Evolutionary conservation across 192 early-diverging fungal genomes (phyloP).

Genomic region (Lobosporangium transversale): DNA sequence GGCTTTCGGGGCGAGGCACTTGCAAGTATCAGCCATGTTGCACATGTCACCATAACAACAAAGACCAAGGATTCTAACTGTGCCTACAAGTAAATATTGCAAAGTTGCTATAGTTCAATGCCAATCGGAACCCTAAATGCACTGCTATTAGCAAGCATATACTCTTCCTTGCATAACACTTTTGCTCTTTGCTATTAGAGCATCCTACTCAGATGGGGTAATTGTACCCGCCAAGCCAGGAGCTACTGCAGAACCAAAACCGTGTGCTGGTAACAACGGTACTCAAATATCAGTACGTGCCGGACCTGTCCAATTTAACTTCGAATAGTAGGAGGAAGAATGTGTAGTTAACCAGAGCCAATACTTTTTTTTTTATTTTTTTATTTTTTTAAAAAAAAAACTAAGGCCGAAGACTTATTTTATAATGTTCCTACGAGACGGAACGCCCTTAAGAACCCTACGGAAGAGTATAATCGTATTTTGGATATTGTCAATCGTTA

Average conservation of each 20-base stretch:
- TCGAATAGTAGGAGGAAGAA: not conserved
- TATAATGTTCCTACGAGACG: conserved; percentile 90
- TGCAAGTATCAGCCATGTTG: conserved; percentile 95
- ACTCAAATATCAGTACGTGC: conserved; percentile 85
- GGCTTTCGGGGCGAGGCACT: conserved; percentile 98
- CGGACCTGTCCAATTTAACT: not conserved
- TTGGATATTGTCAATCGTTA: conserved; percentile 92
- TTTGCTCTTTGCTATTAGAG: too few species aligned
- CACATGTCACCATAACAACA: conserved; percentile 89
- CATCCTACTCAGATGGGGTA: conserved; percentile 88
- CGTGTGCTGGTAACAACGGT: conserved; percentile 95
- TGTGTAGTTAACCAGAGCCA: not conserved
- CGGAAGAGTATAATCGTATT: conserved; percentile 92
- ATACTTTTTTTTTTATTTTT: not conserved
- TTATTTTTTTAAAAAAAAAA: too few species aligned
- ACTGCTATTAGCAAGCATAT: too few species aligned
- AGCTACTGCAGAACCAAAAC: conserved; percentile 80
- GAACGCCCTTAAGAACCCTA: conserved; percentile 84
- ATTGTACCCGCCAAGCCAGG: conserved; percentile 82
- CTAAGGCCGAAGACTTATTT: conserved; percentile 96
- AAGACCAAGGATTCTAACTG: conserved; percentile 80
- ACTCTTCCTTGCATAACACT: too few species aligned
- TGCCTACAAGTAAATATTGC: conserved; percentile 69
- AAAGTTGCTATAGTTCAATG: too few species aligned
- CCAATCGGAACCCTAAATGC: too few species aligned